These are phyloP conservation scores for Alternaria panax DNA, from an alignment of 2,329 filamentous ascomycete genomes.

Conservation along the genomic window DNA sequence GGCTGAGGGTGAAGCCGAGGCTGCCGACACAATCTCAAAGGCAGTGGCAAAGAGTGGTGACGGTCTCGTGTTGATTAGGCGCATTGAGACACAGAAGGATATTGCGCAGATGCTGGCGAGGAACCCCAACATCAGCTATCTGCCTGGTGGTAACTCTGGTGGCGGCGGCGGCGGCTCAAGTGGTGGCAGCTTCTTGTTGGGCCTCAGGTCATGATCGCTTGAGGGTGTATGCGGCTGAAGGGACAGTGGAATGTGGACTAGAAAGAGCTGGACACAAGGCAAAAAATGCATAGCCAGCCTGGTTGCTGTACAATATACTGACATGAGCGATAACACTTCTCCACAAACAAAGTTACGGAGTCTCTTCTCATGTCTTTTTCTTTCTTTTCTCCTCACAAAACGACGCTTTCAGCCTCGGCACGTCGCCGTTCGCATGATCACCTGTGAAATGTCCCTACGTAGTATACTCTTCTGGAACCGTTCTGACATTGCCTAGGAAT, in stretches of 20 bases:
- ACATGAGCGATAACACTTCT: conserved; percentile 17
- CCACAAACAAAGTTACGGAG: conserved; percentile 1
- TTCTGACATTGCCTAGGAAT: not conserved
- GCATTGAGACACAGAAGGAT: conserved; percentile 95
- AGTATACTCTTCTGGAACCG: not conserved
- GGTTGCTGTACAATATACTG: conserved; percentile 43
- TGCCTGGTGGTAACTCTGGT: conserved; percentile 75
- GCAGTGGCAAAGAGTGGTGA: conserved; percentile 93
- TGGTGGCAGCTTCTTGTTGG: conserved; percentile 70
- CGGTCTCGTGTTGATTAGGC: conserved; percentile 92
- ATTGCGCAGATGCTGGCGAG: conserved; percentile 87
- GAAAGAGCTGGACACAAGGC: not conserved
- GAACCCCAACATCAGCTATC: conserved; percentile 96
- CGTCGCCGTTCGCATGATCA: not conserved
- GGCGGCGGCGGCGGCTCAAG: conserved; percentile 65
- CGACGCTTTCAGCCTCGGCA: not conserved
- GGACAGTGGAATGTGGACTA: not conserved
- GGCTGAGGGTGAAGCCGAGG: conserved; percentile 96
- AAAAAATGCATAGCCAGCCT: conserved; percentile 34
- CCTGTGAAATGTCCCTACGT: not conserved
- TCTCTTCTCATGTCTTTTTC: conserved; percentile 3
- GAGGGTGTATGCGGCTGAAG: not conserved
- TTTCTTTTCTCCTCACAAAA: not conserved
- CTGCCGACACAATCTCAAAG: conserved; percentile 91
- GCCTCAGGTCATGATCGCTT: conserved; percentile 60